Percentiles rank a stretch among this genome's conserved stretches.
These are phyloP conservation scores for Letharia columbiana DNA, from an alignment of 495 filamentous ascomycete genomes.

Conservation along the genomic window DNA sequence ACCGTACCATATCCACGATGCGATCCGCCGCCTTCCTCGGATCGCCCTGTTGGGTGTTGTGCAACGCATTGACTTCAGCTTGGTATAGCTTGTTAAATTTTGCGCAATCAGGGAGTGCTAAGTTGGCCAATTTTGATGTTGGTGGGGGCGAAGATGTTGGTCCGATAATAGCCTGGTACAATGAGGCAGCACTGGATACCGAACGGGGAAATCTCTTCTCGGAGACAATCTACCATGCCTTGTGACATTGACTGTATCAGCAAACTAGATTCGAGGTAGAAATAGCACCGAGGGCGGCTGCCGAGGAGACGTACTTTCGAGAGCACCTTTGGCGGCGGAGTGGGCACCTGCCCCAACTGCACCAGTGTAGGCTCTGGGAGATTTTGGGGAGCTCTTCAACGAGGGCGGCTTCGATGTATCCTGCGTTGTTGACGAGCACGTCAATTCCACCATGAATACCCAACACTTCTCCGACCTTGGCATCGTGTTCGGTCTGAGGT, in stretches of 20 bases:
- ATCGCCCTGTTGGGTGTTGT: not conserved
- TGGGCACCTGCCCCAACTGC: constrained; percentile 25
- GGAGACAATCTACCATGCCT: constrained; percentile 25
- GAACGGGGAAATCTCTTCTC: constrained; percentile 27
- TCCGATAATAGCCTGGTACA: constrained; percentile 34
- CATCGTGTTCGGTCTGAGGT: too few relatives aligned
- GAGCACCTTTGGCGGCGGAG: constrained; percentile 31
- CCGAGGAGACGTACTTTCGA: constrained; percentile 6
- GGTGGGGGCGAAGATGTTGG: constrained; percentile 21
- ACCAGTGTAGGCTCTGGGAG: constrained; percentile 4
- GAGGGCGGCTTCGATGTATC: constrained; percentile 25
- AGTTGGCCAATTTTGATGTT: not conserved
- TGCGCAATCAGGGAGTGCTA: not conserved
- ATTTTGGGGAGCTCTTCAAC: constrained; percentile 33
- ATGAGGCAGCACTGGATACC: constrained; percentile 31
- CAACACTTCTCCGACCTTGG: too few relatives aligned
- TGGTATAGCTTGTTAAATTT: not conserved
- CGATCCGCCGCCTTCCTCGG: not conserved
- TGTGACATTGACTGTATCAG: not conserved
- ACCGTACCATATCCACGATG: not conserved
- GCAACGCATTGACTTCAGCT: not conserved
- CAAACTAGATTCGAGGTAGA: not conserved
- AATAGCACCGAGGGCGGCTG: not conserved
- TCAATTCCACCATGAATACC: too few relatives aligned
- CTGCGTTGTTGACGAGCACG: constrained; percentile 32